Percentiles rank a stretch among this genome's conserved stretches.
These are phyloP conservation scores for Lipomyces anomalus DNA, from an alignment of 805 yeast species.

Conservation along the genomic window DNA sequence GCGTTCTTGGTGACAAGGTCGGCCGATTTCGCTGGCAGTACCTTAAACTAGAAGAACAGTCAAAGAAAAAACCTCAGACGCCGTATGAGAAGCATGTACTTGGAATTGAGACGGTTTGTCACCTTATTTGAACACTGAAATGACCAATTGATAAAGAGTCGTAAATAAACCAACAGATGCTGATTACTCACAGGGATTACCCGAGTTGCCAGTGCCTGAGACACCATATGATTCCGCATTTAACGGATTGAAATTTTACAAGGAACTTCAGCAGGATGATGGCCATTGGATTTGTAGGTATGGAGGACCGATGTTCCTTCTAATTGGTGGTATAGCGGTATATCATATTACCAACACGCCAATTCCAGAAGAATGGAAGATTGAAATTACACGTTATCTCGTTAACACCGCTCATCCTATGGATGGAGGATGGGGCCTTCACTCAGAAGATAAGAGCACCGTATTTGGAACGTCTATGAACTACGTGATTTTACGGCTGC, in stretches of 20 bases:
- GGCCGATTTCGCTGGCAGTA: conserved; percentile 68
- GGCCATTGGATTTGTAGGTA: conserved; percentile 91
- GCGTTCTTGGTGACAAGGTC: conserved; percentile 57
- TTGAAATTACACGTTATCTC: conserved; percentile 75
- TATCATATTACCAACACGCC: conserved; percentile 62
- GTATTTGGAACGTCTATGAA: conserved; percentile 91
- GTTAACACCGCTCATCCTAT: conserved; percentile 94
- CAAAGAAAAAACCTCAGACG: conserved; percentile 38
- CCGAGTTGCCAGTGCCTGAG: conserved; percentile 31
- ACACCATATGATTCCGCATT: conserved; percentile 57
- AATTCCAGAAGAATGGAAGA: conserved; percentile 58
- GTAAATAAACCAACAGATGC: conserved; percentile 28
- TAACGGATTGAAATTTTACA: conserved; percentile 68
- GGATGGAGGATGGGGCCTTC: conserved; percentile 99
- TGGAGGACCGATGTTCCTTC: conserved; percentile 97
- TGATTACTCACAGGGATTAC: conserved; percentile 36
- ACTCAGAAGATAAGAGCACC: conserved; percentile 85
- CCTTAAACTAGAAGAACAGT: conserved; percentile 38
- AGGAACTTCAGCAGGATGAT: conserved; percentile 60
- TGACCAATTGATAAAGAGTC: too few species aligned
- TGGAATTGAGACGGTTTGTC: conserved; percentile 32
- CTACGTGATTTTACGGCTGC: conserved; percentile 70
- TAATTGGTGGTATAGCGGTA: conserved; percentile 78
- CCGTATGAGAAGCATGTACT: conserved; percentile 53
- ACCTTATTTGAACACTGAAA: conserved; percentile 25